Evolutionary conservation across 805 yeast genomes (phyloP).

Genomic region (Saturnispora bothae): DNA sequence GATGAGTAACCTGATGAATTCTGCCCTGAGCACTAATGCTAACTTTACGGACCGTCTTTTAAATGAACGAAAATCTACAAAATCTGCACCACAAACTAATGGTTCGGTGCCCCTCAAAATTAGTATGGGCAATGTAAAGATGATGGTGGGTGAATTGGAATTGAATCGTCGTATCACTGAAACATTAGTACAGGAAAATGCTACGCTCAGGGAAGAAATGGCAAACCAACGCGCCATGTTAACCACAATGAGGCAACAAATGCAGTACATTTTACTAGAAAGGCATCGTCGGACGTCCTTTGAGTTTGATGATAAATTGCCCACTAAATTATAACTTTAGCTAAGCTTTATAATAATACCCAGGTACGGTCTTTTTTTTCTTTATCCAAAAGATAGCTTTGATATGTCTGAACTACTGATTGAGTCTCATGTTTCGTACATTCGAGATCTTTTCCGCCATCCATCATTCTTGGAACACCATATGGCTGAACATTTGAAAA

Average conservation of each 20-base stretch:
- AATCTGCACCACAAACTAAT: neutral
- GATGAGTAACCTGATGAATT: slow-evolving; percentile 34
- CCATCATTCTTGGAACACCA: slow-evolving; percentile 66
- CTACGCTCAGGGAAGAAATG: slow-evolving; percentile 36
- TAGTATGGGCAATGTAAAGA: slow-evolving; percentile 29
- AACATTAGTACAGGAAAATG: slow-evolving; percentile 18
- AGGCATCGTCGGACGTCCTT: slow-evolving; percentile 24
- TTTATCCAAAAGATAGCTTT: neutral
- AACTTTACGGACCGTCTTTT: too few species aligned
- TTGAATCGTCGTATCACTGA: slow-evolving; percentile 18
- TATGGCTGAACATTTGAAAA: slow-evolving; percentile 79
- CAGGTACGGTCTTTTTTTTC: too few species aligned
- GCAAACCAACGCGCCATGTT: slow-evolving; percentile 34
- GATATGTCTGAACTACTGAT: slow-evolving; percentile 8
- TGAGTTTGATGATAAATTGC: slow-evolving; percentile 1
- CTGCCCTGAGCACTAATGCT: slow-evolving; percentile 27
- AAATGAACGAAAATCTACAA: neutral
- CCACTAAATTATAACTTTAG: slow-evolving; percentile 8
- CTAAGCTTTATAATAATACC: too few species aligned
- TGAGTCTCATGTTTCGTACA: slow-evolving; percentile 43
- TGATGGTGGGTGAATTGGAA: slow-evolving; percentile 19
- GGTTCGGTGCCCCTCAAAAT: slow-evolving; percentile 29
- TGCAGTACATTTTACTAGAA: slow-evolving; percentile 37
- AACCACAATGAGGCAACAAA: slow-evolving; percentile 38
- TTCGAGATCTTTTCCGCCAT: slow-evolving; percentile 42